Evolutionary conservation across 2,329 filamentous ascomycete genomes (phyloP).

Genomic region (Aspergillus ustus): DNA sequence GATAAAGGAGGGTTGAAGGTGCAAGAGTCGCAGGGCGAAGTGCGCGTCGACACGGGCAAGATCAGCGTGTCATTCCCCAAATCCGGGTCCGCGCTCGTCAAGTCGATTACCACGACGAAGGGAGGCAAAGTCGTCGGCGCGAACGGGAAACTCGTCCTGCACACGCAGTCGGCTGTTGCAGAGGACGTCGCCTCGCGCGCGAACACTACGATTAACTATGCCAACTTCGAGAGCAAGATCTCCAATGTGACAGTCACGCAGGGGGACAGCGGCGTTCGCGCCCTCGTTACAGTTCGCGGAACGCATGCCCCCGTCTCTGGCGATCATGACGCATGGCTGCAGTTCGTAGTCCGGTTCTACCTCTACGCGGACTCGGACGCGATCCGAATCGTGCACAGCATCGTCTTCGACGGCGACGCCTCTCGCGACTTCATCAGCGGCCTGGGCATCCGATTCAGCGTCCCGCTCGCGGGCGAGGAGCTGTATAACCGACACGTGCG

Average conservation of each 20-base stretch:
- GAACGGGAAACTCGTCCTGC: slow-evolving; percentile 57
- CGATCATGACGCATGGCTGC: slow-evolving; percentile 56
- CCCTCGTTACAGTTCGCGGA: slow-evolving; percentile 54
- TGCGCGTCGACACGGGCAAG: slow-evolving; percentile 53
- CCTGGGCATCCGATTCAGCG: slow-evolving; percentile 38
- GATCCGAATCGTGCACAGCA: slow-evolving; percentile 59
- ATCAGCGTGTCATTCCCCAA: slow-evolving; percentile 47
- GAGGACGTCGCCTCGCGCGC: slow-evolving; percentile 45
- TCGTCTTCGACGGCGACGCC: slow-evolving; percentile 59
- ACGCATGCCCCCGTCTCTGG: slow-evolving; percentile 39
- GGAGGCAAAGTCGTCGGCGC: slow-evolving; percentile 52
- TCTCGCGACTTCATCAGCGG: slow-evolving; percentile 58
- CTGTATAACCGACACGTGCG: slow-evolving; percentile 64
- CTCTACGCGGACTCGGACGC: slow-evolving; percentile 62
- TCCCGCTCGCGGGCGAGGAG: slow-evolving; percentile 59
- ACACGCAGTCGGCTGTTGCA: slow-evolving; percentile 55
- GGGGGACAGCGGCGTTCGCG: slow-evolving; percentile 47
- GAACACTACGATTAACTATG: slow-evolving; percentile 46
- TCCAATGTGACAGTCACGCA: slow-evolving; percentile 55
- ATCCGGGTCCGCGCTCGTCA: neutral
- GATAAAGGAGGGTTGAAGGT: neutral
- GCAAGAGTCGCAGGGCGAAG: slow-evolving; percentile 25
- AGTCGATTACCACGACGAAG: slow-evolving; percentile 31
- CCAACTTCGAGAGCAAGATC: slow-evolving; percentile 56
- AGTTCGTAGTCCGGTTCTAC: slow-evolving; percentile 62